These are phyloP conservation scores for Pleurotus cornucopiae DNA, from an alignment of 768 basidiomycete genomes.

Conservation along the genomic window DNA sequence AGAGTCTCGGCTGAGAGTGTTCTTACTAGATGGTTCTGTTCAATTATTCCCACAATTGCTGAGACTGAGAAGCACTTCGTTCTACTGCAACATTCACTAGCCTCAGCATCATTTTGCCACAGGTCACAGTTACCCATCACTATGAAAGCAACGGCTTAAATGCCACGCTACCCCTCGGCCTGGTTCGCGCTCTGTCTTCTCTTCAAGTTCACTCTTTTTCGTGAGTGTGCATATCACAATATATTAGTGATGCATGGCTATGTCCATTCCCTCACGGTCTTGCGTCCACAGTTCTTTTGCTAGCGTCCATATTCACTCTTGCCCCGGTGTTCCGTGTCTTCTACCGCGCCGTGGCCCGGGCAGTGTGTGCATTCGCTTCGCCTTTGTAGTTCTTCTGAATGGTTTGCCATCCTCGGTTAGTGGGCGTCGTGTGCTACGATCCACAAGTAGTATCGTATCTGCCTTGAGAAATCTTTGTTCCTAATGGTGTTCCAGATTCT, in stretches of 20 bases:
- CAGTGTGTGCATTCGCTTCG: constrained; percentile 14
- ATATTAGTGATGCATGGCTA: no score
- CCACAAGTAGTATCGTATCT: constrained; percentile 15
- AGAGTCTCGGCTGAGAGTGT: no score
- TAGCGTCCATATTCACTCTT: constrained; percentile 18
- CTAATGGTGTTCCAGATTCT: constrained; percentile 11
- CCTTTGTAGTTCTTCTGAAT: constrained; percentile 11
- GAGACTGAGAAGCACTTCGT: no score
- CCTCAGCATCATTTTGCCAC: no score
- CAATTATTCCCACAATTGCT: no score
- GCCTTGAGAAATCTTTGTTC: constrained; percentile 10
- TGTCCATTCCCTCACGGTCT: not conserved
- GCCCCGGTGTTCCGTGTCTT: constrained; percentile 16
- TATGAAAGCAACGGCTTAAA: no score
- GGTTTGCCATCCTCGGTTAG: not conserved
- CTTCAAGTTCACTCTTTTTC: not conserved
- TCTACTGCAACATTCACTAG: no score
- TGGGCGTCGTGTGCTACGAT: constrained; percentile 18
- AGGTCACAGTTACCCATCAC: no score
- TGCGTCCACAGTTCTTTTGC: constrained; percentile 13
- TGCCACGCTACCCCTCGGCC: no score
- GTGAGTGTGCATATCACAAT: constrained; percentile 12
- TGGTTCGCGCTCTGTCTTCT: no score
- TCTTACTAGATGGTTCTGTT: no score
- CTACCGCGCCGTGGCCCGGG: constrained; percentile 7